Conservation (phyloP, 2,329 filamentous ascomycete genomes). For the Claviceps pusilla region DNA sequence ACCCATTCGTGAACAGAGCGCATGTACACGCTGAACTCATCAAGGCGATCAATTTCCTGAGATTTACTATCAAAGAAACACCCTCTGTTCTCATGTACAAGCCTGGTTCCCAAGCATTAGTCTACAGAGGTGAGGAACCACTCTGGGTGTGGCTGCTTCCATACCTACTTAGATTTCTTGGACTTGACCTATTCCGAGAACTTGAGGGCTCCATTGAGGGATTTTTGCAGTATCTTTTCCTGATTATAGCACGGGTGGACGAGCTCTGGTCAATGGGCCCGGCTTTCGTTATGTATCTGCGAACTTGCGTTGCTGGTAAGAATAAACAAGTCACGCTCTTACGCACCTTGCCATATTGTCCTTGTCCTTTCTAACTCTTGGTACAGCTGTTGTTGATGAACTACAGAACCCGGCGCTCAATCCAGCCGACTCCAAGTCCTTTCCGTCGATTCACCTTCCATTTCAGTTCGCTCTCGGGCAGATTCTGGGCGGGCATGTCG, state of each 20-base stretch:
- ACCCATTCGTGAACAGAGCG: conserved; percentile 47
- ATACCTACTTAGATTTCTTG: conserved; percentile 41
- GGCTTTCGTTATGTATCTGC: conserved; percentile 32
- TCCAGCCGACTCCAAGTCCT: conserved; percentile 14
- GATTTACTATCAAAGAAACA: conserved; percentile 58
- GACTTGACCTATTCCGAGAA: conserved; percentile 31
- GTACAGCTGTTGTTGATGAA: conserved; percentile 18
- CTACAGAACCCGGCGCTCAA: conserved; percentile 19
- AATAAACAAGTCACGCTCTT: conserved; percentile 5
- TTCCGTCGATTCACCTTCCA: conserved; percentile 22
- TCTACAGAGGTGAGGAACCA: conserved; percentile 43
- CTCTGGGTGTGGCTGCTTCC: conserved; percentile 52
- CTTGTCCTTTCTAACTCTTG: conserved; percentile 7
- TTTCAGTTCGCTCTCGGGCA: conserved; percentile 22
- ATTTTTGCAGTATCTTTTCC: conserved; percentile 35
- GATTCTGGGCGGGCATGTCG: conserved; percentile 15
- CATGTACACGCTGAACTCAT: conserved; percentile 43
- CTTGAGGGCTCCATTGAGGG: conserved; percentile 36
- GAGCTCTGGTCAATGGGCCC: conserved; percentile 33
- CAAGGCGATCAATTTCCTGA: conserved; percentile 65
- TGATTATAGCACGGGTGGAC: conserved; percentile 27
- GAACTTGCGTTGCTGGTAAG: conserved; percentile 30
- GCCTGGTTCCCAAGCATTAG: conserved; percentile 24
- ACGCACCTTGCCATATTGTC: not conserved
- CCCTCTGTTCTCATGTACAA: conserved; percentile 48